Evolutionary conservation across 2,329 filamentous ascomycete genomes (phyloP), one percentile per base, ranked within the genome.

Genomic region (Paecilomyces fulvus): DNA sequence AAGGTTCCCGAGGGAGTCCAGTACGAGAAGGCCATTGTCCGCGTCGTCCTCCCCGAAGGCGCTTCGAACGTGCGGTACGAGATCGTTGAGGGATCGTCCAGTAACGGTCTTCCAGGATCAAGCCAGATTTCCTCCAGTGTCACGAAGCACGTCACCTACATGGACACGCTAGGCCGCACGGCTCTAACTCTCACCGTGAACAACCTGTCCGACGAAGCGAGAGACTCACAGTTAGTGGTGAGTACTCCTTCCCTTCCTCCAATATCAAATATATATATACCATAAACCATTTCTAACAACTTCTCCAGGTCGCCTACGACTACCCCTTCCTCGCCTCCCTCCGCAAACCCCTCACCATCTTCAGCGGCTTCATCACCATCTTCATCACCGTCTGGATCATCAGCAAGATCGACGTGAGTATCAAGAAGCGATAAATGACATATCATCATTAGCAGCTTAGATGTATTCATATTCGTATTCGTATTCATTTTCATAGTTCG

Each of bases 161-260:
- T 99, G 76, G 94, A 99, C 73, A 97, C 94, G 0, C 67, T 92
- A 30, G 94, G 94, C 59, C 89, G 94, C 61, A 95, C 92, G 0
- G 83, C 86, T 0, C 80, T 99, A 59, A 86, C 82, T 53, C 80
- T 99, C 66, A 88, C 87, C 59, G 89, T 90, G 7, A 81, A 85
- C 64, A 97, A 96, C 71, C 78, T 97, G 54, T 89, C 95, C 1
- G 94, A 99, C 65, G 94, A 97, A 63, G 84, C 92, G 67, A 83
- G 92, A 55, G 90, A 92, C 67, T 85, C 89, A 30, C 86, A 94
- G 61, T 73, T 97, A 21, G 78, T 96, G 64, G 88, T 80, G 70
- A 63, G 73, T 68, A 55, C 51, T 2, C 33, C 46, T 17, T 49
- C 25, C 14, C 25, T 28, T 28, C 25, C 25, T 28, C 2, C 7